Base-by-base conservation (phyloP, 257 asterid species). In the Solanum acaule region DNA sequence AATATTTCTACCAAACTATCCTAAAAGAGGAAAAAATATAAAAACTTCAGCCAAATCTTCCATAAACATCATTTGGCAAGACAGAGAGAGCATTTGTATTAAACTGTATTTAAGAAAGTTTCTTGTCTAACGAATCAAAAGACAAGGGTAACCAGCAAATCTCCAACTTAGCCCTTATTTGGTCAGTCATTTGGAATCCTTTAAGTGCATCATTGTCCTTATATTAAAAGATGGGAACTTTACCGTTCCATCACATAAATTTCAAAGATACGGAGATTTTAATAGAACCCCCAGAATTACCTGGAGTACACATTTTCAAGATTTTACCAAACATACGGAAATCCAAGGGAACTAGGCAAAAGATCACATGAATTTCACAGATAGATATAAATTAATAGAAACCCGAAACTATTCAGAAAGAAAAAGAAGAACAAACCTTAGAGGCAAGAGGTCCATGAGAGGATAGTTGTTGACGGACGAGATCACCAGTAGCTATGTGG, bases 401-500 rank as follows among this genome's bases (percentile, higher is more conserved):
- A 31, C 78, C 40, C 35, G 14, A 73, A 73, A 73, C 15, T 3
- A 73, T 34, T 20, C 44, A 73, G 4, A 9, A 71, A 31, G 42
- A 16, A 29, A 71, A 7, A 4, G 10, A 31, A 7, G 33, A 7
- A 27, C 49, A 79, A 3, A 95, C 98, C 98, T 95, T 93, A 81
- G 93, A 90, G 79, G 99, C 90, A 63, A 95, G 93, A 52, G 98
- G 94, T 0, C 96, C 97, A 68, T 76, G 89, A 13, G 99, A 90
- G 29, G 98, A 89, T 11, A 97, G 94, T 90, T 96, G 94, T 8
- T 93, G 96, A 72, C 99, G 99, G 81, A 97, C 99, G 38, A 97
- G 99, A 91, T 97, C 99, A 42, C 99, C 99, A 78, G 99, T 97
- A 79, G 98, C 93, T 92, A 97, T 95, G 87, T 97, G 99, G 11